phyloP scores from a whole-genome alignment of 768 basidiomycete genomes.

The Tubosaeta brunneosetosa region DNA sequence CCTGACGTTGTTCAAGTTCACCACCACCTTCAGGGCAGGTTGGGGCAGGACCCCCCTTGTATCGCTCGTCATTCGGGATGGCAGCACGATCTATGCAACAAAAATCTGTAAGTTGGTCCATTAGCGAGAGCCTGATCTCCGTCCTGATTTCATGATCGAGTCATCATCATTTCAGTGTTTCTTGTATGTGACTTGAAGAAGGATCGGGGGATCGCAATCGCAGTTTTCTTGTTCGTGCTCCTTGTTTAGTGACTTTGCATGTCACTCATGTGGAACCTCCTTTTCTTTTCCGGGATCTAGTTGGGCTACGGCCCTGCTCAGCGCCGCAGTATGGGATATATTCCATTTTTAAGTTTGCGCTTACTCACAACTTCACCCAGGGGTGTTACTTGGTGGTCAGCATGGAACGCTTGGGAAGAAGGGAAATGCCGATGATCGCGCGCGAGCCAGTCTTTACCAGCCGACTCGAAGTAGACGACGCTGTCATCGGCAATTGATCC shows the following conservation, averaged over 20 bases:
- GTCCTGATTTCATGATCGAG: not conserved
- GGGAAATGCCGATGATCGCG: not conserved
- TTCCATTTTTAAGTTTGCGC: not conserved
- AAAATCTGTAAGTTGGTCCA: slow-evolving; percentile 7
- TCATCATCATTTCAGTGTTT: not conserved
- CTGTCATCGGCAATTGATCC: not conserved
- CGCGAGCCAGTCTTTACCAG: slow-evolving; percentile 8
- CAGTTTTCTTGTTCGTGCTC: slow-evolving; percentile 6
- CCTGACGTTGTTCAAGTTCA: slow-evolving; percentile 20
- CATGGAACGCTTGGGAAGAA: slow-evolving; percentile 20
- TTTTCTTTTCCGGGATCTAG: not conserved
- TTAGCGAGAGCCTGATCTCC: not conserved
- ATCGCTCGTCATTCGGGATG: slow-evolving; percentile 17
- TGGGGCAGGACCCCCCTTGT: slow-evolving; percentile 18
- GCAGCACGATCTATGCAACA: slow-evolving; percentile 8
- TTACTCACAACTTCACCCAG: slow-evolving; percentile 3
- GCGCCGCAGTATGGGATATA: slow-evolving; percentile 7
- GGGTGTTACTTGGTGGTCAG: slow-evolving; percentile 24
- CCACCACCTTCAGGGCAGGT: slow-evolving; percentile 9
- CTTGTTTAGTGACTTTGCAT: not conserved
- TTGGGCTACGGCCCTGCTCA: slow-evolving; percentile 12
- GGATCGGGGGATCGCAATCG: not conserved
- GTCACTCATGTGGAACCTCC: not conserved
- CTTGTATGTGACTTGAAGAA: not conserved
- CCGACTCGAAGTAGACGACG: not conserved